A percentile compares a stretch with the other conserved stretches of the same genome.
phyloP scores from a whole-genome alignment of 2,329 filamentous ascomycete species.

The Coniochaeta sp. region DNA sequence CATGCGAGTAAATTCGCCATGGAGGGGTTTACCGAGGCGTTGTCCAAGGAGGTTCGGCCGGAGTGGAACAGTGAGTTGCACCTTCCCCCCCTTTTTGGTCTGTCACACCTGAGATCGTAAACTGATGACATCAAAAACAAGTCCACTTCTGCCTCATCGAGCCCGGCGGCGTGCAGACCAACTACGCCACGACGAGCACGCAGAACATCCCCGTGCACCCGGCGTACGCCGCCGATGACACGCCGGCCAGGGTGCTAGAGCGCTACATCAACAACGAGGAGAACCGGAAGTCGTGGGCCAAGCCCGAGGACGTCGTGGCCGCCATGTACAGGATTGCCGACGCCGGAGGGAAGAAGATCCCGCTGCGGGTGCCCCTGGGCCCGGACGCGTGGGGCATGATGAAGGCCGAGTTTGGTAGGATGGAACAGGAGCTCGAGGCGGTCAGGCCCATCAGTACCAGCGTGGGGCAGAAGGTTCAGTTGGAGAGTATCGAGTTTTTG shows the following conservation, averaged over 20 bases:
- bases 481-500: neutral
- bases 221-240: constrained; percentile 25
- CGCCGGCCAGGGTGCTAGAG: constrained; percentile 22
- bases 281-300: constrained; percentile 20
- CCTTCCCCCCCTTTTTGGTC: neutral
- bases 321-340: constrained; percentile 25
- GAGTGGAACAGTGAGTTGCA: constrained; percentile 30
- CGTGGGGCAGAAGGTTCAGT: neutral
- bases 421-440: constrained; percentile 7
- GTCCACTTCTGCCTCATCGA: constrained; percentile 33
- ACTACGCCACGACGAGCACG: constrained; percentile 21
- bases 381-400: constrained; percentile 22
- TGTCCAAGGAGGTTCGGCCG: constrained; percentile 32
- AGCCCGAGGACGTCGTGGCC: constrained; percentile 24
- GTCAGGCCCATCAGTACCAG: constrained; percentile 8
- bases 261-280: constrained; percentile 18
- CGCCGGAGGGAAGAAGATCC: constrained; percentile 24
- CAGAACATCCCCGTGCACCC: constrained; percentile 27
- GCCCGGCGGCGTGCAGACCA: constrained; percentile 30
- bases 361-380: constrained; percentile 33
- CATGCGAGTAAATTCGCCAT: constrained; percentile 35
- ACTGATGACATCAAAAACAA: constrained; percentile 5
- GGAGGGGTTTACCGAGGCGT: constrained; percentile 37
- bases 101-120: neutral
- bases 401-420: constrained; percentile 7